phyloP scores from a whole-genome alignment of 345 rosid genomes.

The Syzygium oleosum region DNA sequence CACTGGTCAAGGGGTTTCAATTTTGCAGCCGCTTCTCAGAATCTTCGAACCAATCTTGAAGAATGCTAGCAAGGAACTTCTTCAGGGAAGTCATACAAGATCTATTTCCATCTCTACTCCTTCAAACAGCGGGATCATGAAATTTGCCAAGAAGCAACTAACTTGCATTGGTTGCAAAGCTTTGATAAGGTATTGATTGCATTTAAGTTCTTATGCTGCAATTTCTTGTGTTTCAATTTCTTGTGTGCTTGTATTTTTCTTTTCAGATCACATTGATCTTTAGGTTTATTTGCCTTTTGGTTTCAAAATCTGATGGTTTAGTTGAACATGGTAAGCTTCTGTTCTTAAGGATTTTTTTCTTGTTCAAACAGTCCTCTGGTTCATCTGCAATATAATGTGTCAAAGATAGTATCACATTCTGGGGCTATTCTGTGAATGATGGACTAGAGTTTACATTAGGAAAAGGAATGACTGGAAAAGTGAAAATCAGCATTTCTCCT shows the following conservation, averaged over 20 bases:
- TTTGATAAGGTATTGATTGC: conserved; percentile 40
- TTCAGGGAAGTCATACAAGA: conserved; percentile 88
- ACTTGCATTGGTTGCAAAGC: conserved; percentile 92
- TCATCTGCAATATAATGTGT: neutral
- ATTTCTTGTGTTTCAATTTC: neutral
- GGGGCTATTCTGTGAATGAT: neutral
- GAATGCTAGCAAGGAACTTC: conserved; percentile 92
- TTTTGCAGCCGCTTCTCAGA: conserved; percentile 81
- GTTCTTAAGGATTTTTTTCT: neutral
- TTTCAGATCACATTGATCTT: neutral
- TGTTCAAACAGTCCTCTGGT: neutral
- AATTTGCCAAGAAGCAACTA: conserved; percentile 77
- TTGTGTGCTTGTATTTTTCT: neutral
- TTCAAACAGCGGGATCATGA: conserved; percentile 91
- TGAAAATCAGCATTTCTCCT: neutral
- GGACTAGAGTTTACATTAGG: neutral
- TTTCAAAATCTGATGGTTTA: neutral
- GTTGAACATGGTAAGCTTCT: neutral
- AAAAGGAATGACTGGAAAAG: neutral
- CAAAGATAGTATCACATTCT: neutral
- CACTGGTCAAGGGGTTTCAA: neutral
- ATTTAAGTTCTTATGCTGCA: neutral
- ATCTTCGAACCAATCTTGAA: conserved; percentile 94
- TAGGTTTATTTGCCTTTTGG: neutral
- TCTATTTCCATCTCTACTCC: conserved; percentile 88